phyloP scores from a whole-genome alignment of 805 yeast genomes.

The Cyberlindnera subsufficiens region DNA sequence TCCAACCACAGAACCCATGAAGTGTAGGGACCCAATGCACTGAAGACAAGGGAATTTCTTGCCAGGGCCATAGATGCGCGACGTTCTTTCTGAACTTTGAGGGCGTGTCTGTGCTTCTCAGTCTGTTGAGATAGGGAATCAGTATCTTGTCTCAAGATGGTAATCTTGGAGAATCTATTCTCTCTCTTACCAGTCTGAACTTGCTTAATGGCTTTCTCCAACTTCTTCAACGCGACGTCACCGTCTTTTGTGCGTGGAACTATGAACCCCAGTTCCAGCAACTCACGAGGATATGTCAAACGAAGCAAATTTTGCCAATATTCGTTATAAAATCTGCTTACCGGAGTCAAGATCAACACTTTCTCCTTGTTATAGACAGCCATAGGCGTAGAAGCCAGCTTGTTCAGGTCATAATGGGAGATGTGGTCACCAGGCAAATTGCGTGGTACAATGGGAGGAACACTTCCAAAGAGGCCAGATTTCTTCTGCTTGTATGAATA shows the following conservation, averaged over 20 bases:
- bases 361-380: constrained; percentile 76
- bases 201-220: constrained; percentile 71
- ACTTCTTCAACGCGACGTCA: constrained; percentile 62
- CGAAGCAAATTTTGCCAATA: constrained; percentile 83
- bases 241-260: constrained; percentile 82
- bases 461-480: constrained; percentile 30
- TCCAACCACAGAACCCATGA: constrained; percentile 98
- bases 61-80: constrained; percentile 91
- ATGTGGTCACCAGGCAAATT: constrained; percentile 68
- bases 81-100: constrained; percentile 80
- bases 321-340: constrained; percentile 76
- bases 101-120: constrained; percentile 90
- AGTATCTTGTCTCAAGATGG: constrained; percentile 86
- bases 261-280: constrained; percentile 86
- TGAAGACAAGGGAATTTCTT: constrained; percentile 83
- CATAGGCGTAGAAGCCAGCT: constrained; percentile 61
- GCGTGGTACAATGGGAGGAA: constrained; percentile 52
- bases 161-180: constrained; percentile 72
- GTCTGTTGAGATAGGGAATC: constrained; percentile 65
- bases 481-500: constrained; percentile 23
- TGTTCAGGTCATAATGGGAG: constrained; percentile 79
- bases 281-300: constrained; percentile 76
- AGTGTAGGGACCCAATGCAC: constrained; percentile 83
- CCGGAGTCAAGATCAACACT: constrained; percentile 82
- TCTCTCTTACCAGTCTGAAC: constrained; percentile 60